Evolutionary conservation across 2,329 filamentous ascomycete genomes (phyloP).

Genomic region (Zymoseptoria tritici): DNA sequence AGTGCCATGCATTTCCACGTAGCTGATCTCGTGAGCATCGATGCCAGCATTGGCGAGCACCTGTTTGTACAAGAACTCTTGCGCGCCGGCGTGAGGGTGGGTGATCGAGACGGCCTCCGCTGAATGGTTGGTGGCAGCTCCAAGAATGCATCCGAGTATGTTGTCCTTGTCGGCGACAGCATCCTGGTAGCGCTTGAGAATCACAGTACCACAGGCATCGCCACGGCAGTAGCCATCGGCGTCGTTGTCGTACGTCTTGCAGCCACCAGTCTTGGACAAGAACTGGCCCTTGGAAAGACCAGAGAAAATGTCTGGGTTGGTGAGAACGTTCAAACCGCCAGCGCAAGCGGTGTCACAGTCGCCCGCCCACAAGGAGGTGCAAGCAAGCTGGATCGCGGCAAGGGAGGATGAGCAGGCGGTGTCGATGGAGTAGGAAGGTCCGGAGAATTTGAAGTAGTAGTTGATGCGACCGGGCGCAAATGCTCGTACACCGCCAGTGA

Average conservation of each 20-base stretch:
- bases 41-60: slow-evolving; percentile 67
- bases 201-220: slow-evolving; percentile 65
- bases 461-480: slow-evolving; percentile 61
- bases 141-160: slow-evolving; percentile 66
- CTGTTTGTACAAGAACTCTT: slow-evolving; percentile 61
- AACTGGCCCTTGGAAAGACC: slow-evolving; percentile 71
- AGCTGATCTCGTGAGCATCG: slow-evolving; percentile 68
- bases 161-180: slow-evolving; percentile 67
- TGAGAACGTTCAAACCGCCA: slow-evolving; percentile 70
- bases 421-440: slow-evolving; percentile 64
- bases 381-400: slow-evolving; percentile 64
- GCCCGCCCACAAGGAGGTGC: slow-evolving; percentile 64
- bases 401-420: slow-evolving; percentile 73
- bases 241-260: slow-evolving; percentile 72
- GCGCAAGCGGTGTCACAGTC: slow-evolving; percentile 77
- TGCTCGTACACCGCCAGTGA: slow-evolving; percentile 55
- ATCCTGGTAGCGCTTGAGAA: slow-evolving; percentile 74
- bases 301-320: slow-evolving; percentile 72
- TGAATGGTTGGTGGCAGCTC: slow-evolving; percentile 72
- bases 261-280: slow-evolving; percentile 66
- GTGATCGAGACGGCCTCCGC: slow-evolving; percentile 77
- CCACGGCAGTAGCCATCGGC: slow-evolving; percentile 79
- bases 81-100: slow-evolving; percentile 69
- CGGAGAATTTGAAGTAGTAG: slow-evolving; percentile 70
- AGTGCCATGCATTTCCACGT: slow-evolving; percentile 85